Evolutionary conservation across 495 filamentous ascomycete genomes (phyloP), one percentile per base, ranked within the genome.

Genomic region (Bacidia gigantensis): DNA sequence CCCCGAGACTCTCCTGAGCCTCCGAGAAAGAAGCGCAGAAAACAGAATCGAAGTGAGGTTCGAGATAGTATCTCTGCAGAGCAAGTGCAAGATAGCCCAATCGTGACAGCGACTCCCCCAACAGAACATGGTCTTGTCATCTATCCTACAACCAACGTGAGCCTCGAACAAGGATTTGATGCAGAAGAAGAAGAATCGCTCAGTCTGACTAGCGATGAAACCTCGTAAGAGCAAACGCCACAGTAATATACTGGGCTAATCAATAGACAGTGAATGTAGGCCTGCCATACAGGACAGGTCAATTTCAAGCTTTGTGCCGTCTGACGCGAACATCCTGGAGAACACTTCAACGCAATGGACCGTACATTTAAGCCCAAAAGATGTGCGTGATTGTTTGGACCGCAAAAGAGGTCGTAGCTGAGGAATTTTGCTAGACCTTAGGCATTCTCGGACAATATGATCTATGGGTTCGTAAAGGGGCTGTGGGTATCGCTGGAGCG

Each of bases 381-480:
- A 78, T 59, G 75, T 74, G 54, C 53, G 41, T 5, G 50, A 40
- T 17, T 57, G 54, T 3, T 38, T 46, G 45, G 24, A 18, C 14
- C 3, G 29, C 53, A 24, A 24, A 44, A 3, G 29, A 21, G 7
- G 50, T 51, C 20, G 38, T 22, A 21, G 55, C 41, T 53, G 38
- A 55, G 17, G 44, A 58, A 14, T 43, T 51, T 44, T 35, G 29
- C 40, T 52, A 88, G 80, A 82, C 76, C 20, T 58, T 89, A 26
- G 75, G 82, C 10, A 62, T 87, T 22, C 60, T 89, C 2, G 87
- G 87, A 3, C 79, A 81, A 54, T 94, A 82, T 67, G 83, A 85
- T 47, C 54, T 94, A 20, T 77, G 75, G 64, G 75, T 90, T 2
- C 72, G 70, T 41, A 72, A 79, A 49, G 79, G 82, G 23, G 75